phyloP scores from a whole-genome alignment of 73 alveolate genomes.

The Paramecium sexaurelia region DNA sequence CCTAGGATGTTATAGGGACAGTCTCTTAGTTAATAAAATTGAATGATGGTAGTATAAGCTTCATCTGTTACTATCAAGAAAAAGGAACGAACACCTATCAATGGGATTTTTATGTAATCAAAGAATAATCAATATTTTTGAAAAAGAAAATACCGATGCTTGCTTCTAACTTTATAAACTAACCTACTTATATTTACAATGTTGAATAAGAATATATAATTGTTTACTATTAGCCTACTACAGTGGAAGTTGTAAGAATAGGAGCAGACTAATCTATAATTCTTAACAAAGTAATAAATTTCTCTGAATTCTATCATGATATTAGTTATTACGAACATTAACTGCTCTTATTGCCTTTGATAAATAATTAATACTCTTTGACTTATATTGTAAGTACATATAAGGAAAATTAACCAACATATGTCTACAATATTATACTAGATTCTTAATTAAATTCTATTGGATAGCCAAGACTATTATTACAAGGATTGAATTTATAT shows the following conservation, averaged over 20 bases:
- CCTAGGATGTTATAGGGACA: background rate
- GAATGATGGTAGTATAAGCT: background rate
- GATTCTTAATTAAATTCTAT: background rate
- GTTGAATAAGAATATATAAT: background rate
- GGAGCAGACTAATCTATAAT: background rate
- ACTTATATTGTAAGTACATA: background rate
- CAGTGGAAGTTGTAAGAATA: background rate
- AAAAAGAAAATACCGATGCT: background rate
- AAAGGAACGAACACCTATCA: background rate
- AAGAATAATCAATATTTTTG: background rate
- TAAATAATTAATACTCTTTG: background rate
- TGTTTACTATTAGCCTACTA: background rate
- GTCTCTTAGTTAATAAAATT: background rate
- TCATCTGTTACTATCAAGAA: background rate
- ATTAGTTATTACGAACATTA: background rate
- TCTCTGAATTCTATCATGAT: background rate
- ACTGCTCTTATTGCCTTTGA: background rate
- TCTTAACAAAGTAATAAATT: background rate
- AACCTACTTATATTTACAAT: background rate
- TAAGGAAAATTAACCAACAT: background rate
- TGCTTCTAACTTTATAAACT: too few relatives aligned
- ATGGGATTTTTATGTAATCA: background rate
- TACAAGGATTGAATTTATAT: too few relatives aligned
- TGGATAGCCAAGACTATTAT: background rate
- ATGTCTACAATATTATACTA: background rate